These are phyloP conservation scores for Chlorella sp. DNA, from an alignment of 139 green algal species.

Conservation along the genomic window DNA sequence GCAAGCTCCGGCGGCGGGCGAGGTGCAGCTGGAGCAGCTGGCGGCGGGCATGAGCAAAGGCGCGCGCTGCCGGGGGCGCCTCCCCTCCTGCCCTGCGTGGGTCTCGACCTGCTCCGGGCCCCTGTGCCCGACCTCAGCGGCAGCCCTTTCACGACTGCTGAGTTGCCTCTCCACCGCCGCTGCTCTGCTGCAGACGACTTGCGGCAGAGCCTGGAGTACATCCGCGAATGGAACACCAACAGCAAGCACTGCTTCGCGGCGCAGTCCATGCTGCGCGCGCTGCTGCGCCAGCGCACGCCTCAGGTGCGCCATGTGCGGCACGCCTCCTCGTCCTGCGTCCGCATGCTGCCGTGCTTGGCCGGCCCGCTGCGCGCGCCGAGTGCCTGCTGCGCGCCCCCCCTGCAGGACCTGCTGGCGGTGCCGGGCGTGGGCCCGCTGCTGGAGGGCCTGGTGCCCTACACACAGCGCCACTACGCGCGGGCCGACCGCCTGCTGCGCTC, in stretches of 20 bases:
- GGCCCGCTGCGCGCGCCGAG: background rate
- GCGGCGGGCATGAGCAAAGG: background rate
- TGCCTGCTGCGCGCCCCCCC: background rate
- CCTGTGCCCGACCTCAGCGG: too few relatives aligned
- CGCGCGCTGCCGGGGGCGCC: too few relatives aligned
- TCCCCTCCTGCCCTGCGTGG: too few relatives aligned
- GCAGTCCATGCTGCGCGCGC: conserved; percentile 75
- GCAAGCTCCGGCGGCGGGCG: background rate
- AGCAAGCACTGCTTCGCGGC: conserved; percentile 76
- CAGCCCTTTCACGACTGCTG: too few relatives aligned
- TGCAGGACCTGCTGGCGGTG: conserved; percentile 60
- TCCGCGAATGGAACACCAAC: conserved; percentile 96
- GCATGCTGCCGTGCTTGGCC: background rate
- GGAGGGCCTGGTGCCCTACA: conserved; percentile 84
- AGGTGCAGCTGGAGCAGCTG: conserved; percentile 12
- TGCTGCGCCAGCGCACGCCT: conserved; percentile 65
- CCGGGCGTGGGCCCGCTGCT: conserved; percentile 67
- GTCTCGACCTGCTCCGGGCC: too few relatives aligned
- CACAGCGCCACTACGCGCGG: conserved; percentile 77
- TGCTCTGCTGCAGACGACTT: conserved; percentile 9
- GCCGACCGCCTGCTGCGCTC: conserved; percentile 80
- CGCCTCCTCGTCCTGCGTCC: too few relatives aligned
- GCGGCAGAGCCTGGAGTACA: conserved; percentile 24
- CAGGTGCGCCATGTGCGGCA: conserved; percentile 25
- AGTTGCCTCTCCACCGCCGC: background rate